These are phyloP conservation scores for Fusarium sp. DNA, from an alignment of 2,329 filamentous ascomycete species.

Conservation along the genomic window DNA sequence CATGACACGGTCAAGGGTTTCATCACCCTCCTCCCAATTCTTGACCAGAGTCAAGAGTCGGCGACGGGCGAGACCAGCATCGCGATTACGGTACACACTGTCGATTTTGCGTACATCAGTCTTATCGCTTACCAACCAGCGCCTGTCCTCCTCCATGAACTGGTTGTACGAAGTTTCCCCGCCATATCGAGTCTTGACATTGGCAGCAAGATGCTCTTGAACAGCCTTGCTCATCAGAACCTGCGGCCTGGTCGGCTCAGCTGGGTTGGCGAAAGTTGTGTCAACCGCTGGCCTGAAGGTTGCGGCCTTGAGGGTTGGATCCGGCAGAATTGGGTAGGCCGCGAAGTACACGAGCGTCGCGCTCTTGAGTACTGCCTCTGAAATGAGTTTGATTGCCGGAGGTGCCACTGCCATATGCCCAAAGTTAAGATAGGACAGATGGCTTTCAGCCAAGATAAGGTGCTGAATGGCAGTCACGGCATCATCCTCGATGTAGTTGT, in stretches of 20 bases:
- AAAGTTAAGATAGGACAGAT: constrained; percentile 57
- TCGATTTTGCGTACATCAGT: constrained; percentile 57
- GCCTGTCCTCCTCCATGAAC: constrained; percentile 53
- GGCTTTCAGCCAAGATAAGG: constrained; percentile 49
- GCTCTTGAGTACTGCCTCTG: constrained; percentile 47
- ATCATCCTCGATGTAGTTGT: constrained; percentile 60
- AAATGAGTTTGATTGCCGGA: constrained; percentile 45
- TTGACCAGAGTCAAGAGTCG: constrained; percentile 52
- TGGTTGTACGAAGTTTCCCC: constrained; percentile 45
- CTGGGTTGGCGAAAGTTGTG: constrained; percentile 40
- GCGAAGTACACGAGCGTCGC: constrained; percentile 53
- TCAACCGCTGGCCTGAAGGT: constrained; percentile 49
- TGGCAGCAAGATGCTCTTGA: constrained; percentile 47
- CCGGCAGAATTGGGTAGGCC: constrained; percentile 53
- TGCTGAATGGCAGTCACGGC: constrained; percentile 49
- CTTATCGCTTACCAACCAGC: constrained; percentile 56
- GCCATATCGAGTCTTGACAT: constrained; percentile 50
- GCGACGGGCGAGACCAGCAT: constrained; percentile 53
- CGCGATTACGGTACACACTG: constrained; percentile 58
- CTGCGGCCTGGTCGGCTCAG: constrained; percentile 40
- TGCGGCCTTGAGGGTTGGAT: constrained; percentile 32
- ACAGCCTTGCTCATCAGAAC: constrained; percentile 47
- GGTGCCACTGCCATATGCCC: constrained; percentile 52
- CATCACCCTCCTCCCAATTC: constrained; percentile 55
- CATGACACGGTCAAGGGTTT: constrained; percentile 53